Percentiles rank a stretch among this genome's conserved stretches.
These are phyloP conservation scores for Lentinula detonsa DNA, from an alignment of 768 basidiomycete species.

Conservation along the genomic window DNA sequence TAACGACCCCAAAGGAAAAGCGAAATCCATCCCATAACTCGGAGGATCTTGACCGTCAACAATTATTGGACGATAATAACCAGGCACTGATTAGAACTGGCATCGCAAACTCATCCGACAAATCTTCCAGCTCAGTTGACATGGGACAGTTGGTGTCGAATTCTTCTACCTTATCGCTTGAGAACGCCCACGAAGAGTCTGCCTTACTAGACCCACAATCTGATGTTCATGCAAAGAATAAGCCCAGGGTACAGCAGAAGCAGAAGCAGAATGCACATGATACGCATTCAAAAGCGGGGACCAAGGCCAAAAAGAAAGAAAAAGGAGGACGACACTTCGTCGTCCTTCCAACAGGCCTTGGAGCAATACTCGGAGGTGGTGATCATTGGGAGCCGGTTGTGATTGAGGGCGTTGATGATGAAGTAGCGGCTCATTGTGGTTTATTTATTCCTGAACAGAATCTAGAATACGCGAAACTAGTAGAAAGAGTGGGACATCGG, in stretches of 20 bases:
- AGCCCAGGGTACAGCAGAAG: background rate
- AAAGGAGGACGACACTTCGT: constrained; percentile 41
- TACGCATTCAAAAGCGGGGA: constrained; percentile 14
- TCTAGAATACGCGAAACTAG: constrained; percentile 2
- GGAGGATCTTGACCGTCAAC: background rate
- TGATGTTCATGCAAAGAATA: constrained; percentile 4
- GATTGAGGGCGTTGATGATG: constrained; percentile 6
- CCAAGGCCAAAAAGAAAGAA: constrained; percentile 18
- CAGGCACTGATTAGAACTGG: constrained; percentile 17
- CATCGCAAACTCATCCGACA: background rate
- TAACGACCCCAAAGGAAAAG: constrained; percentile 25
- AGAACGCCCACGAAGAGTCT: constrained; percentile 4
- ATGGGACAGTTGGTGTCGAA: background rate
- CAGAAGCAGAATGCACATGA: constrained; percentile 10
- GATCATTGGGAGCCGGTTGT: constrained; percentile 7
- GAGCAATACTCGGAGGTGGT: constrained; percentile 22
- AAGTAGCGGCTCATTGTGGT: constrained; percentile 6
- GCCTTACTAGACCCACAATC: constrained; percentile 1
- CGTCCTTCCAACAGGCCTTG: constrained; percentile 42
- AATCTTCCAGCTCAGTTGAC: background rate
- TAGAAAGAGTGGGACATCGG: constrained; percentile 2
- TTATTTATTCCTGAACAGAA: constrained; percentile 6
- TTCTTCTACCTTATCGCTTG: background rate
- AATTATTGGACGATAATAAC: constrained; percentile 10
- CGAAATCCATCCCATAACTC: constrained; percentile 2